Evolutionary conservation across 129 eudicot genomes (phyloP).

Genomic region (Mikania micrantha): DNA sequence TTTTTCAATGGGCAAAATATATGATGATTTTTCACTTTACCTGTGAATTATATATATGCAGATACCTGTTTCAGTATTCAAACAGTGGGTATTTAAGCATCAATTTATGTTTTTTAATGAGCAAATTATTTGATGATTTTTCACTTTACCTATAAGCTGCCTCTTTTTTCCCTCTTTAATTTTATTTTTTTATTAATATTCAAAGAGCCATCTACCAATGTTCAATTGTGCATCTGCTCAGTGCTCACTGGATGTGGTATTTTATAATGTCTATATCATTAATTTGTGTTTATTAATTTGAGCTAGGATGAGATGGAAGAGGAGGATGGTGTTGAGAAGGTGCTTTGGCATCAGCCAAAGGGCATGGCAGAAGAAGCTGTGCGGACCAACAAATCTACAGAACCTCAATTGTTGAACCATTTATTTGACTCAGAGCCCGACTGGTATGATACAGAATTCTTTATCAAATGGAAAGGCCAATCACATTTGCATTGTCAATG

Average conservation of each 20-base stretch:
- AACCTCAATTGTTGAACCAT: constrained; percentile 67
- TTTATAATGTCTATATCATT: neutral
- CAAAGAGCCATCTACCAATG: neutral
- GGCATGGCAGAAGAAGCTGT: constrained; percentile 90
- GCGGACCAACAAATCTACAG: constrained; percentile 57
- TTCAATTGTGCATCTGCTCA: neutral
- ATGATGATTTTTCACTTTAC: no score
- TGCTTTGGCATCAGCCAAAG: constrained; percentile 96
- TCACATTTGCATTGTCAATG: constrained; percentile 97
- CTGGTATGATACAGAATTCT: constrained; percentile 84
- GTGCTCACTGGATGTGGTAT: neutral
- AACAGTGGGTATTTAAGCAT: neutral
- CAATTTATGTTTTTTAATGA: constrained; percentile 1
- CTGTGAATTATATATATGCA: no score
- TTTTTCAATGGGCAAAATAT: no score
- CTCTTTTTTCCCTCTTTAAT: neutral
- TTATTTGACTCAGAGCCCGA: constrained; percentile 81
- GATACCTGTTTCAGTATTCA: neutral
- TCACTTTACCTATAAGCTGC: neutral
- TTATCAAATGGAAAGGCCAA: constrained; percentile 98
- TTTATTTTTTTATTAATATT: neutral
- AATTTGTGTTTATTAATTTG: constrained; percentile 7
- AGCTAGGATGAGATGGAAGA: constrained; percentile 85
- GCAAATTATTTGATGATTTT: neutral
- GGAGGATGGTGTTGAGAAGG: constrained; percentile 96